These are phyloP conservation scores for Melocanna baccifera DNA, from an alignment of 176 grass and related monocot genomes.

Conservation along the genomic window DNA sequence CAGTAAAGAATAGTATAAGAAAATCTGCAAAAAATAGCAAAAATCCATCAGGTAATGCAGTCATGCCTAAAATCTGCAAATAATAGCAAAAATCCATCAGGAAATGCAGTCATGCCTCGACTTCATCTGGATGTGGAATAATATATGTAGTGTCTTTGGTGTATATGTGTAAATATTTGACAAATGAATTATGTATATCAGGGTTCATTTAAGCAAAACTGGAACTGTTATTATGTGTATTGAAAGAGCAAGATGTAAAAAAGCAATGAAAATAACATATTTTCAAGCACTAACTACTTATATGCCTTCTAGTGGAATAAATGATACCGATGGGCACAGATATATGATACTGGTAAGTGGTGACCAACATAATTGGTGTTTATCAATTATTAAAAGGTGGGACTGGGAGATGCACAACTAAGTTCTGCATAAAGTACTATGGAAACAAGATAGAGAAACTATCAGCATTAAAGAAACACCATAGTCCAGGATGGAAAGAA, in stretches of 20 bases:
- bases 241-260: neutral
- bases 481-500: neutral
- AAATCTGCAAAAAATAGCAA: conserved; percentile 62
- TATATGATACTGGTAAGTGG: neutral
- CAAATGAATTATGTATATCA: conserved; percentile 4
- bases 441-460: neutral
- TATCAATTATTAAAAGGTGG: conserved; percentile 2
- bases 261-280: neutral
- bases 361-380: conserved; percentile 7
- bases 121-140: neutral
- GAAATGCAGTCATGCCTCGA: neutral
- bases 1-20: conserved; percentile 97
- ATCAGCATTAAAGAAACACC: neutral
- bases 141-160: neutral
- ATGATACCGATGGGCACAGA: neutral
- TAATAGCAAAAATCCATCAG: conserved; percentile 18
- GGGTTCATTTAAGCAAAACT: neutral
- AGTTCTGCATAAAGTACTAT: neutral
- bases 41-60: conserved; percentile 30
- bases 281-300: neutral
- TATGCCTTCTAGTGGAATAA: neutral
- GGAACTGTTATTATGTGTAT: neutral
- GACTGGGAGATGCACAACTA: conserved; percentile 6
- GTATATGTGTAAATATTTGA: neutral
- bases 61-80: conserved; percentile 91